Base-by-base conservation (phyloP, 2,329 filamentous ascomycete genomes). In the Fusarium piperis region DNA sequence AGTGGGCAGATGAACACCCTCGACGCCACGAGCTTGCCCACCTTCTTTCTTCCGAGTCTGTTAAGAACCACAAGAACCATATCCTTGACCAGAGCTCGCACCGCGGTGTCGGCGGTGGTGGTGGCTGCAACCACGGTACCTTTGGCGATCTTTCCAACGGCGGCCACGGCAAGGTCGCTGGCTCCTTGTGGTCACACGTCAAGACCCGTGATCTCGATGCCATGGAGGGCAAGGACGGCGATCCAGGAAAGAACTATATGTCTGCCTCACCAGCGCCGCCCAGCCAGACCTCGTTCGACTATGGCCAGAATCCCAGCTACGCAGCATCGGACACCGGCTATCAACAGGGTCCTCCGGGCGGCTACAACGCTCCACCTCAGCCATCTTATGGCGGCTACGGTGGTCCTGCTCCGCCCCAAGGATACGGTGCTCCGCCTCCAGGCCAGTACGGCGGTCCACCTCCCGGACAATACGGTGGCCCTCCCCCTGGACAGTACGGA, bases 41-140 rank as follows among this genome's bases (percentile, higher is more conserved):
- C 59, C 78, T 96, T n/a, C 87, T 99, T 11, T 92, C 90, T 53
- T 94, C 94, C 0, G 91, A 97, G 60, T 94, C 93, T 8, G 96
- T 99, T 65, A 92, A 90, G 77, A 86, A 87, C 10, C 94, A 95
- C 48, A 92, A 91, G 79, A 99, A 98, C 79, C 94, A 97, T 79
- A 83, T 88, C 20, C 80, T 88, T 16, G 80, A 80, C 41, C 80
- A 81, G 38, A 73, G 79, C 12, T 72, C 78, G 9, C 73, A 75
- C 20, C 69, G 77, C 15, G 80, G 81, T 26, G 69, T 70, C 11
- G 71, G 74, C 38, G 79, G 76, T n/a, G 78, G 76, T 18, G 78
- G 78, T 9, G 78, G 78, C 30, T 79, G 81, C 65, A 80, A 80
- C 15, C 84, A 85, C n/a, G 84, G 86, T 46, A 83, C 83, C 65